Percentiles rank a stretch among this genome's conserved stretches.
Evolutionary conservation across 257 asterid genomes (phyloP).

Genomic region (Solanum sitiens): DNA sequence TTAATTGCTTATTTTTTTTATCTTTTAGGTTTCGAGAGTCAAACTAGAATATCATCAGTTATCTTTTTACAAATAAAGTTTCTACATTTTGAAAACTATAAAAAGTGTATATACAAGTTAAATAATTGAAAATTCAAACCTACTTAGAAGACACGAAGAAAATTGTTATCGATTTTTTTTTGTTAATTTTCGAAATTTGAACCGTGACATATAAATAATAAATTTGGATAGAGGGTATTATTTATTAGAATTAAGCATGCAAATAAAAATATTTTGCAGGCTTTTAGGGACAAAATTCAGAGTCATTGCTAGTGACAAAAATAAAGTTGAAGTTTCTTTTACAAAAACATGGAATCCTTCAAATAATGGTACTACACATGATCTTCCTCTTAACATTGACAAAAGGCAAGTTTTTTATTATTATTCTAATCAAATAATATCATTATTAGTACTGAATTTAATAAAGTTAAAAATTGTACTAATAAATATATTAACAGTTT

Average conservation of each 20-base stretch:
- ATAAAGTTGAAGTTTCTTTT: constrained; percentile 42
- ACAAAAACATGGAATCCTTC: constrained; percentile 29
- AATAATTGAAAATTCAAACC: too few relatives aligned
- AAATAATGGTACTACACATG: constrained; percentile 3
- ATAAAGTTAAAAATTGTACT: neutral
- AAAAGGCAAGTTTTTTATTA: constrained; percentile 25
- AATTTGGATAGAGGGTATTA: neutral
- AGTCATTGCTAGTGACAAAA: constrained; percentile 27
- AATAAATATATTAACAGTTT: neutral
- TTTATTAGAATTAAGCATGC: neutral
- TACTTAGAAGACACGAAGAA: too few relatives aligned
- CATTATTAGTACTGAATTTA: neutral
- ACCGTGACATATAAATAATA: neutral
- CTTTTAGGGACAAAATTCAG: constrained; percentile 15
- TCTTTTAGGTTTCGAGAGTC: neutral
- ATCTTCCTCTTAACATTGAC: constrained; percentile 48
- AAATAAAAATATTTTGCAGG: constrained; percentile 14
- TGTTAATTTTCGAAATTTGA: too few relatives aligned
- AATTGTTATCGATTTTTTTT: too few relatives aligned
- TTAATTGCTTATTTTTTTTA: neutral
- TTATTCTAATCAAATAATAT: neutral
- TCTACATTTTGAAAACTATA: too few relatives aligned
- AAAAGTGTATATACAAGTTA: too few relatives aligned
- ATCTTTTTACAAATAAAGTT: too few relatives aligned
- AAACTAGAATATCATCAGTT: neutral